Base-by-base conservation (phyloP, 1,139 yeast species). In the Scheffersomyces segobiensis region DNA sequence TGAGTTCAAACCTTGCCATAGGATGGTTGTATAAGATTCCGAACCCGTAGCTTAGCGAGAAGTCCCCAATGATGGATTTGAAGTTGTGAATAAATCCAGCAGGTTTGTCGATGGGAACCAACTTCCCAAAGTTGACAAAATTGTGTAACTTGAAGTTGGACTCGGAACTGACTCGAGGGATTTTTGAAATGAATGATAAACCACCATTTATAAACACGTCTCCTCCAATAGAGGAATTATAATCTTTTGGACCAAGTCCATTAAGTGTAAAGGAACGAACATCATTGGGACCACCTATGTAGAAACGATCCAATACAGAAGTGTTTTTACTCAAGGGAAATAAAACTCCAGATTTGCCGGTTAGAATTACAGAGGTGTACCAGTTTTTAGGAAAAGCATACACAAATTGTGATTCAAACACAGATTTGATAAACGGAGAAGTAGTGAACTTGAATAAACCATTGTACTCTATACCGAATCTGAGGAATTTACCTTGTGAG, bases 21-120 rank as follows among this genome's bases (percentile, higher is more conserved):
- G 97, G 96, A 69, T 93, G 97, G 62, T 88, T 87, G 70, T 89
- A 92, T 20, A 91, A 81, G 3, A 95, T 63, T 0, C 99, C 99
- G 57, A 87, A 62, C 1, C 98, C 98, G 50, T 79, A 75, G 46
- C 93, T 82, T 0, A 86, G 71, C 2, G 92, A 85, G 54, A 73
- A 68, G 54, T 78, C 76, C 14, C 64, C 62, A 0, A 70, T 51
- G 47, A 85, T 63, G 3, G 69, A 63, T n/a, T 64, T 63, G 1
- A 76, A 14, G 20, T 72, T 67, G 17, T 67, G 61, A 2, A n/a
- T 24, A 0, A 67, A 21, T 21, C 69, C 56, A 18, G 65, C 62
- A 52, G 68, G 59, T 52, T 78, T 75, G 60, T 80, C 72, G 53
- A 78, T 64, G 49, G 82, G 75, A 51, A 88, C 77, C 49, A 93